A percentile compares a stretch with the other conserved stretches of the same genome.
phyloP scores from a whole-genome alignment of 2,329 filamentous ascomycete genomes.

The Biscogniauxia marginata region DNA sequence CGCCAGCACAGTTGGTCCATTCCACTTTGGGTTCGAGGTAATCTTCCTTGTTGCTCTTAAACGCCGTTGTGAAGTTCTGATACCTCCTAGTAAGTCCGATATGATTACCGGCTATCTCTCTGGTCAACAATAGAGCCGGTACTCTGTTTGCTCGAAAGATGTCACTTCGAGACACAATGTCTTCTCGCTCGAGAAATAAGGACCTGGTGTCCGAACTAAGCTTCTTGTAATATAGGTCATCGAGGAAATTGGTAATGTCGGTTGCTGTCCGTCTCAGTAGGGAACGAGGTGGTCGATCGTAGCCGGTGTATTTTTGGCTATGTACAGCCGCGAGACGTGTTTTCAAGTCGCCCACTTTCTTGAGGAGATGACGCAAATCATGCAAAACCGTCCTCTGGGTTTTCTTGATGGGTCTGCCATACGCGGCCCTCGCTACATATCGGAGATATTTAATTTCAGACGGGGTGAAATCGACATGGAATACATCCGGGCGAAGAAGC shows the following conservation, averaged over 20 bases:
- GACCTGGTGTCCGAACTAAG: slow-evolving; percentile 18
- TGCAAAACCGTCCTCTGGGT: slow-evolving; percentile 11
- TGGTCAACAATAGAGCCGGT: slow-evolving; percentile 44
- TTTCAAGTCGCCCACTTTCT: slow-evolving; percentile 19
- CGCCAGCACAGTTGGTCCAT: slow-evolving; percentile 62
- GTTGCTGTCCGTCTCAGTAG: slow-evolving; percentile 26
- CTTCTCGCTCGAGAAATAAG: slow-evolving; percentile 34
- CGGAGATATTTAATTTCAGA: slow-evolving; percentile 27
- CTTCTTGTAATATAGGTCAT: slow-evolving; percentile 33
- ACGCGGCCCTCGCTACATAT: slow-evolving; percentile 23
- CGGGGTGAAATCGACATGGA: slow-evolving; percentile 32
- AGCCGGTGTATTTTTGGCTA: slow-evolving; percentile 16
- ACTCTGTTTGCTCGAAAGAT: slow-evolving; percentile 32
- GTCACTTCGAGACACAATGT: slow-evolving; percentile 28
- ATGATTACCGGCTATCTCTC: slow-evolving; percentile 48
- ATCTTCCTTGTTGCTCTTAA: slow-evolving; percentile 50
- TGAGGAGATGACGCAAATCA: slow-evolving; percentile 31
- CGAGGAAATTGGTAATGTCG: slow-evolving; percentile 39
- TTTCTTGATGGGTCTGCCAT: slow-evolving; percentile 14
- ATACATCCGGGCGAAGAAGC: slow-evolving; percentile 12
- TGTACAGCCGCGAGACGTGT: slow-evolving; percentile 18
- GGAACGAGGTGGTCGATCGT: slow-evolving; percentile 16
- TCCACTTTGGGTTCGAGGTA: slow-evolving; percentile 48
- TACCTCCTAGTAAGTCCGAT: slow-evolving; percentile 42
- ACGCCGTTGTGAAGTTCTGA: slow-evolving; percentile 45